These are phyloP conservation scores for Juncus effusus DNA, from an alignment of 176 grass and related monocot species.

Conservation along the genomic window DNA sequence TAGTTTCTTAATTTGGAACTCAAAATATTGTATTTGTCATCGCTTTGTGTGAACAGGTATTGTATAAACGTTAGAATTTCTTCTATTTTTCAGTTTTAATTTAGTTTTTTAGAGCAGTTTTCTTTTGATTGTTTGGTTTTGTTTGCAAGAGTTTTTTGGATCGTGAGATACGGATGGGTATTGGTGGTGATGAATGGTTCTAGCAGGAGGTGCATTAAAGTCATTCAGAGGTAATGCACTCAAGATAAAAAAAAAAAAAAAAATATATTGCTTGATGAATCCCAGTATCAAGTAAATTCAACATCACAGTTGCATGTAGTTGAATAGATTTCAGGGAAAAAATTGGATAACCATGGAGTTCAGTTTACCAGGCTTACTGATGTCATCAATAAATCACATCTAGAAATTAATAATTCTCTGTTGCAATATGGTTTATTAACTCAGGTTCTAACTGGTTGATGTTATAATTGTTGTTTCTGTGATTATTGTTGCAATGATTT, in stretches of 20 bases:
- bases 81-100: conserved; percentile 21
- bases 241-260: neutral
- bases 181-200: neutral
- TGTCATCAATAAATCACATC: too few relatives aligned
- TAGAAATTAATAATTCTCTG: too few relatives aligned
- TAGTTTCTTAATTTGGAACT: conserved; percentile 44
- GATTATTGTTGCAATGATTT: too few relatives aligned
- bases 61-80: conserved; percentile 41
- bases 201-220: conserved; percentile 14
- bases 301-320: too few relatives aligned
- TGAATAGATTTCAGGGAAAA: too few relatives aligned
- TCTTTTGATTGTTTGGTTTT: conserved; percentile 76
- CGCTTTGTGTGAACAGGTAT: conserved; percentile 39
- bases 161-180: conserved; percentile 35
- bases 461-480: too few relatives aligned
- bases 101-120: conserved; percentile 33
- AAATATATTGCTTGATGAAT: too few relatives aligned
- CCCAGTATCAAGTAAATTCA: too few relatives aligned
- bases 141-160: conserved; percentile 81
- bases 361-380: too few relatives aligned
- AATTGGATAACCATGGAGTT: too few relatives aligned
- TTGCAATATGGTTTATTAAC: too few relatives aligned
- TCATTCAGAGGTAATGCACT: conserved; percentile 23
- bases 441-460: too few relatives aligned
- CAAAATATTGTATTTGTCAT: conserved; percentile 53